These are phyloP conservation scores for Jatropha curcas DNA, from an alignment of 345 rosid genomes.

Conservation along the genomic window DNA sequence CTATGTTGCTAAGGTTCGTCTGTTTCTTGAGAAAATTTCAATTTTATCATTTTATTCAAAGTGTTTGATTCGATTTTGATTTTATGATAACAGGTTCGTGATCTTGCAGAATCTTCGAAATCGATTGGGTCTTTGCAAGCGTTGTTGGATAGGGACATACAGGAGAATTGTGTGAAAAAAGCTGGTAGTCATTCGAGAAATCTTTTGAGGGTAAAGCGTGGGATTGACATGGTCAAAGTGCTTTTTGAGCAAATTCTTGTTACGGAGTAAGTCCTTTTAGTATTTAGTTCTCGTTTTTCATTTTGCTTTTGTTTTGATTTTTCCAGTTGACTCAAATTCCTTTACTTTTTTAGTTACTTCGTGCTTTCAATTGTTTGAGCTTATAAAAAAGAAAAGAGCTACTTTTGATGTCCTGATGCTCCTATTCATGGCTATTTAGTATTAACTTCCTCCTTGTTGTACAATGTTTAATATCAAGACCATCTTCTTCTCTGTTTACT, in stretches of 20 bases:
- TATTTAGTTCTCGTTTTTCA: neutral
- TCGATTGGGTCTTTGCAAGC: slow-evolving; percentile 52
- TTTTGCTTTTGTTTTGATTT: neutral
- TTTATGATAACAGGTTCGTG: slow-evolving; percentile 54
- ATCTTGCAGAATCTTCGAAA: slow-evolving; percentile 72
- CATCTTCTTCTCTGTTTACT: neutral
- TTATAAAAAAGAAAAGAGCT: neutral
- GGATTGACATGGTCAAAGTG: slow-evolving; percentile 89
- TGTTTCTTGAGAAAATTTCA: neutral
- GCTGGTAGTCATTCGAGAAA: slow-evolving; percentile 90
- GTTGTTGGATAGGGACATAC: slow-evolving; percentile 63
- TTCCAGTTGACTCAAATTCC: neutral
- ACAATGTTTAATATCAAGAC: neutral
- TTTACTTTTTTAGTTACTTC: neutral
- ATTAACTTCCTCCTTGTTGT: neutral
- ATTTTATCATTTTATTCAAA: neutral
- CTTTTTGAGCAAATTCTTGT: slow-evolving; percentile 73
- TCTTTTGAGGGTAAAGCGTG: slow-evolving; percentile 91
- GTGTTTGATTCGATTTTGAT: neutral
- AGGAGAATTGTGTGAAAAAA: slow-evolving; percentile 52
- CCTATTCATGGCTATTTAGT: too few species aligned
- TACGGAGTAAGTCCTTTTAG: slow-evolving; percentile 51
- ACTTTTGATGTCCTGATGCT: too few species aligned
- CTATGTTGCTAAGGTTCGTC: slow-evolving; percentile 80
- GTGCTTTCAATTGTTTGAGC: neutral